Conservation (phyloP, 2,329 filamentous ascomycete genomes). For the Ceratocystiopsis sp. region DNA sequence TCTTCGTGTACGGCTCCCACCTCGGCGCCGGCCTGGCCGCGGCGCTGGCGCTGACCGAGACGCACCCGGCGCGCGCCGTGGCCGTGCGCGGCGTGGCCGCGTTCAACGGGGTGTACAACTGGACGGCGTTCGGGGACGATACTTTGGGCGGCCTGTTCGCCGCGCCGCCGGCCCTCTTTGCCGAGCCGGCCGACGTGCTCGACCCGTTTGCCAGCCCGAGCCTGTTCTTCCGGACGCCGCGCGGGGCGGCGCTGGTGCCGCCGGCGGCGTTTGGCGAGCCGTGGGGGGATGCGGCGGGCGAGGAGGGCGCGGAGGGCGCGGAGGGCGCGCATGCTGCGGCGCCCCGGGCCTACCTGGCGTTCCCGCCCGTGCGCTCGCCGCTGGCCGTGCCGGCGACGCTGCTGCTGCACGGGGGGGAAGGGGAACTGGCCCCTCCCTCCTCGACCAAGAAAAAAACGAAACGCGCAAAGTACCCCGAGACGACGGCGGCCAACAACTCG, state of each 20-base stretch:
- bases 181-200: constrained; percentile 30
- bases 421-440: constrained; percentile 3
- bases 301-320: constrained; percentile 1
- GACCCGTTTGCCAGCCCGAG: constrained; percentile 42
- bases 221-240: constrained; percentile 38
- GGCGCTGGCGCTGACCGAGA: constrained; percentile 40
- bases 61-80: constrained; percentile 23
- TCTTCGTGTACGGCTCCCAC: constrained; percentile 38
- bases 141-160: too few relatives aligned
- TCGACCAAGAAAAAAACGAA: background rate
- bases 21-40: constrained; percentile 40
- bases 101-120: constrained; percentile 47
- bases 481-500: constrained; percentile 19
- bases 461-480: background rate
- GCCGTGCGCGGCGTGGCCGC: constrained; percentile 35
- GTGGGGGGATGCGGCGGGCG: background rate
- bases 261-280: constrained; percentile 12
- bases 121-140: constrained; percentile 35
- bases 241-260: constrained; percentile 24
- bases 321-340: constrained; percentile 12
- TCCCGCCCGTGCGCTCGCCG: constrained; percentile 29
- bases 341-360: constrained; percentile 25
- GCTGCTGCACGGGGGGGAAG: constrained; percentile 25
- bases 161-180: constrained; percentile 23
- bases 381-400: constrained; percentile 32